These are phyloP conservation scores for Henckelia pumila DNA, from an alignment of 257 asterid species.

Conservation along the genomic window DNA sequence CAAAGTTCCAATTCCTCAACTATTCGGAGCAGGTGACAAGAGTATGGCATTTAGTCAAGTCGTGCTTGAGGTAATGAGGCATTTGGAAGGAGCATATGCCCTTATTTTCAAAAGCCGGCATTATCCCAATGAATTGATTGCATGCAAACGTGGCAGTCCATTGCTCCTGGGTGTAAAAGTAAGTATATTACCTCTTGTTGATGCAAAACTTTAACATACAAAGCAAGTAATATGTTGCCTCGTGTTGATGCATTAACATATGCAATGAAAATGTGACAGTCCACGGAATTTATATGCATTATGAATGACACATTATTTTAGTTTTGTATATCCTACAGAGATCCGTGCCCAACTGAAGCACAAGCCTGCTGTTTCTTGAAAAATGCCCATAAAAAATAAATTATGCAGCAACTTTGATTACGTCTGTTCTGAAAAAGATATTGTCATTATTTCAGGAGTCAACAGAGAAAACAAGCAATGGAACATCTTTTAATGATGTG, in stretches of 20 bases:
- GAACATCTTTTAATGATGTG: slow-evolving; percentile 57
- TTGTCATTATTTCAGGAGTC: slow-evolving; percentile 50
- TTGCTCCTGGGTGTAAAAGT: slow-evolving; percentile 97
- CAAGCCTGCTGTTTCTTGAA: slow-evolving; percentile 4
- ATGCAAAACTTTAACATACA: slow-evolving; percentile 8
- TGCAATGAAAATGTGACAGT: slow-evolving; percentile 13
- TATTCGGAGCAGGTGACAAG: slow-evolving; percentile 59
- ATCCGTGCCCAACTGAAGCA: background rate
- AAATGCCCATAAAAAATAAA: background rate
- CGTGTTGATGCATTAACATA: slow-evolving; percentile 6
- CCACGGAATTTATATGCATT: background rate
- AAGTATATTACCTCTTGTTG: slow-evolving; percentile 30
- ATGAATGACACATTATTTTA: background rate
- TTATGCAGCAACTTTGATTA: background rate
- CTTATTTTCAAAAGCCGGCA: slow-evolving; percentile 89
- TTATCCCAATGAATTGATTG: slow-evolving; percentile 93
- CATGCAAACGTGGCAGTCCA: slow-evolving; percentile 99
- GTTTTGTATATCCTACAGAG: background rate
- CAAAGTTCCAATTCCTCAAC: slow-evolving; percentile 9
- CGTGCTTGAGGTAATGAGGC: slow-evolving; percentile 96
- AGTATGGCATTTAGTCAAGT: slow-evolving; percentile 87
- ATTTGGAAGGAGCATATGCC: slow-evolving; percentile 99
- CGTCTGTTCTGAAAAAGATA: slow-evolving; percentile 21
- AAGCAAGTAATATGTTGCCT: background rate
- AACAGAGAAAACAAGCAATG: slow-evolving; percentile 43